Percentiles rank a stretch among this genome's conserved stretches.
Conservation (phyloP, 352 stramenopile genomes). For the Pythium sp. region DNA sequence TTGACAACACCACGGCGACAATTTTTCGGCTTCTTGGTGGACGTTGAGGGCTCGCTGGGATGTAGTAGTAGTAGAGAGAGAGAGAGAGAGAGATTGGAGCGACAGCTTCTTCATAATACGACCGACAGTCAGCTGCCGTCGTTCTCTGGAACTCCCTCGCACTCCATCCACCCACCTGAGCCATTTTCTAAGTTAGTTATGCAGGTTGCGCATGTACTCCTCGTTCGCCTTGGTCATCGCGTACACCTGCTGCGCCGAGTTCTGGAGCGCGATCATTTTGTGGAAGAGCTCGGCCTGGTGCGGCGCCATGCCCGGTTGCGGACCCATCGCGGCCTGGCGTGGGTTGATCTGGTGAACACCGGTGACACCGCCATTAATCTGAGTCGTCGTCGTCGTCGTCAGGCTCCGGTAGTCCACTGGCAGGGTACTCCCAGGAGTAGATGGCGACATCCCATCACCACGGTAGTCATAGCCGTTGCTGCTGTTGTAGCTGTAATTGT, state of each 20-base stretch:
- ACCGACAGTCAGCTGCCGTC: neutral
- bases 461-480: neutral
- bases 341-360: neutral
- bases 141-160: too few relatives aligned
- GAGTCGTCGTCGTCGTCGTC: neutral
- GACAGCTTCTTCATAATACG: too few relatives aligned
- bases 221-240: conserved; percentile 18
- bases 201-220: conserved; percentile 16
- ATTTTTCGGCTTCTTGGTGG: too few relatives aligned
- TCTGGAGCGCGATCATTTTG: conserved; percentile 19
- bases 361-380: neutral
- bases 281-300: conserved; percentile 15
- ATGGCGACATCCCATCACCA: neutral
- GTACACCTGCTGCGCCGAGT: conserved; percentile 17
- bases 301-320: conserved; percentile 13
- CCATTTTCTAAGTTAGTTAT: neutral
- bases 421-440: neutral
- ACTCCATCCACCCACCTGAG: too few relatives aligned
- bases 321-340: conserved; percentile 5
- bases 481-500: neutral
- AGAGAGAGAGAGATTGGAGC: too few relatives aligned
- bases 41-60: too few relatives aligned
- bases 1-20: too few relatives aligned
- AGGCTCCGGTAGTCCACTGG: conserved; percentile 5
- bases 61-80: too few relatives aligned